phyloP scores from a whole-genome alignment of 768 basidiomycete species.

The Boletus eberwhitei region DNA sequence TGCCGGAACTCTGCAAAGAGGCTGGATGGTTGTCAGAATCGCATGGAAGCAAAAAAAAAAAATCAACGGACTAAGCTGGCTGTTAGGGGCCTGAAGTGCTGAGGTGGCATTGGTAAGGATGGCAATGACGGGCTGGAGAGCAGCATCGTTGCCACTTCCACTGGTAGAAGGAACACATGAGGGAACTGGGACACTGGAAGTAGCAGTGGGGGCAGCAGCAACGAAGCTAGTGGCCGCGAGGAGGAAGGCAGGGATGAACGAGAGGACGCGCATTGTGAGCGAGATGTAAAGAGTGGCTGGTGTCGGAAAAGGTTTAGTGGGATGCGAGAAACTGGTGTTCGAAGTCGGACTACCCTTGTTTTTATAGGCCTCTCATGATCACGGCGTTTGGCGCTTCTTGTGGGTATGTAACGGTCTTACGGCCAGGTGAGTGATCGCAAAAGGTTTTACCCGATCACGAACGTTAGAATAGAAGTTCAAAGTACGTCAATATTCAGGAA shows the following conservation, averaged over 20 bases:
- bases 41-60: rapidly evolving
- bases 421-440: not conserved
- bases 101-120: not conserved
- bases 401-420: too few relatives aligned
- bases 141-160: not conserved
- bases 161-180: not conserved
- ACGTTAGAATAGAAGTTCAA: not conserved
- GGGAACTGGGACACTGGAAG: not conserved
- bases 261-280: constrained; percentile 26
- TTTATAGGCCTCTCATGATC: constrained; percentile 4
- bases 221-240: constrained; percentile 16
- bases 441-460: not conserved
- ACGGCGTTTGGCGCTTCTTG: not conserved
- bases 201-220: constrained; percentile 6
- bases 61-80: not conserved
- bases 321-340: not conserved
- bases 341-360: not conserved
- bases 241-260: constrained; percentile 20
- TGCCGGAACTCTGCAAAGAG: not conserved
- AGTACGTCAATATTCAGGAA: not conserved
- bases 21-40: not conserved
- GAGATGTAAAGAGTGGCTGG: constrained; percentile 14
- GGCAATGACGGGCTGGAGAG: constrained; percentile 4
- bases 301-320: not conserved
- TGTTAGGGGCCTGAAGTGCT: not conserved